phyloP scores from a whole-genome alignment of 768 basidiomycete genomes.

The Boletus rubroflammeus region DNA sequence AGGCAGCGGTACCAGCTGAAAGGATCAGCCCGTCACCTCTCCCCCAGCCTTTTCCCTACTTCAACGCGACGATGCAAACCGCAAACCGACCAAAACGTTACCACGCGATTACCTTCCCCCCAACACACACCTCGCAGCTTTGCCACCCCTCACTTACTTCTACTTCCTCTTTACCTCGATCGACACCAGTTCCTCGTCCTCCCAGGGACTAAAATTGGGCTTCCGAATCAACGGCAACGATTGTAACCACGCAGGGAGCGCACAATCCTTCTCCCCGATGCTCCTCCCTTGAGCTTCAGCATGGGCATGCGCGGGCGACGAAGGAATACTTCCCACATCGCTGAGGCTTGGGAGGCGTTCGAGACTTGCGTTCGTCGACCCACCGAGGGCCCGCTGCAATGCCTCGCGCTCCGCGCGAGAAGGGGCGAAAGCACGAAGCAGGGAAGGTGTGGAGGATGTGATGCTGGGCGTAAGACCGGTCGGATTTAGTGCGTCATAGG shows the following conservation, averaged over 20 bases:
- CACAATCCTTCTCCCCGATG: constrained; percentile 28
- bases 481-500: constrained; percentile 59
- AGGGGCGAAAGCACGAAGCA: constrained; percentile 81
- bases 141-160: not conserved
- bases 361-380: constrained; percentile 69
- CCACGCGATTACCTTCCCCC: constrained; percentile 2
- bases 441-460: constrained; percentile 43
- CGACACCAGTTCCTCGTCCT: constrained; percentile 54
- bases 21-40: constrained; percentile 20
- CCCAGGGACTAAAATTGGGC: constrained; percentile 80
- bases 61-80: constrained; percentile 13
- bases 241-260: constrained; percentile 65
- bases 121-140: not conserved
- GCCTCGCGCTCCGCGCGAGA: constrained; percentile 86
- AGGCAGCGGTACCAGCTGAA: constrained; percentile 22
- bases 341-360: constrained; percentile 77
- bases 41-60: constrained; percentile 12
- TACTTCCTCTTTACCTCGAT: constrained; percentile 24
- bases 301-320: constrained; percentile 59
- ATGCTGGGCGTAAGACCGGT: constrained; percentile 45
- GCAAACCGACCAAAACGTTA: constrained; percentile 14
- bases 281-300: constrained; percentile 26
- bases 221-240: constrained; percentile 63
- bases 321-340: constrained; percentile 68
- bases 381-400: constrained; percentile 73